Evolutionary conservation across 192 early-diverging fungal species (phyloP).

Genomic region (Linnemannia schmuckeri): DNA sequence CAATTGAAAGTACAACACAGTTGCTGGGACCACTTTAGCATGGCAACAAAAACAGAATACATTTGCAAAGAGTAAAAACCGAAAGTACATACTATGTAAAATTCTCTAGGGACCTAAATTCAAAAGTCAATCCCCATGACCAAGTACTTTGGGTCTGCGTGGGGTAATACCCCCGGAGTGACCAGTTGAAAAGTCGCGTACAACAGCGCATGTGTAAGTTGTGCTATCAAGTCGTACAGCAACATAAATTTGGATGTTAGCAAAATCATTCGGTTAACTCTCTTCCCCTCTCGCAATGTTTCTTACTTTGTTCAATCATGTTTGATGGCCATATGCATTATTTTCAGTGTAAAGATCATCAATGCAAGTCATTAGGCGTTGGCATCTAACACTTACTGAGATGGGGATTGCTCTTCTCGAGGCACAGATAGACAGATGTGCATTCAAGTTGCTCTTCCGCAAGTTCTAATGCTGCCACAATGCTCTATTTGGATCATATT

Average conservation of each 20-base stretch:
- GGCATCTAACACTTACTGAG: constrained; percentile 27
- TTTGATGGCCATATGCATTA: too few relatives aligned
- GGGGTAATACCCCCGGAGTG: constrained; percentile 45
- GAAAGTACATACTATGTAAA: not conserved
- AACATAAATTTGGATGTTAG: not conserved
- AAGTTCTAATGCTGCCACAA: constrained; percentile 48
- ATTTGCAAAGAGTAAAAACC: not conserved
- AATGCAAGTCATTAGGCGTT: not conserved
- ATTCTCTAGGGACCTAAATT: not conserved
- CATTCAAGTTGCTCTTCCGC: constrained; percentile 48
- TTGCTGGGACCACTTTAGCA: not conserved
- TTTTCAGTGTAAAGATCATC: not conserved
- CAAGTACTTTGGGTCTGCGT: constrained; percentile 45
- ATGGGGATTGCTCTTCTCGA: constrained; percentile 41
- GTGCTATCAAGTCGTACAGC: constrained; percentile 26
- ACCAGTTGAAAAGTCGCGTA: constrained; percentile 74
- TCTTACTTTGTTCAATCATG: too few relatives aligned
- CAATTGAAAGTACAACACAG: not conserved
- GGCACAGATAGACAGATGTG: constrained; percentile 33
- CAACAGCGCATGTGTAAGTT: constrained; percentile 69
- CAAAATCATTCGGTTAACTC: not conserved
- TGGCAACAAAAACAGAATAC: not conserved
- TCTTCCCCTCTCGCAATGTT: too few relatives aligned
- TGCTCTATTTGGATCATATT: constrained; percentile 24
- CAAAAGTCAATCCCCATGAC: constrained; percentile 48